phyloP scores from a whole-genome alignment of 441 rosid species.

The Mallotus repandus region DNA sequence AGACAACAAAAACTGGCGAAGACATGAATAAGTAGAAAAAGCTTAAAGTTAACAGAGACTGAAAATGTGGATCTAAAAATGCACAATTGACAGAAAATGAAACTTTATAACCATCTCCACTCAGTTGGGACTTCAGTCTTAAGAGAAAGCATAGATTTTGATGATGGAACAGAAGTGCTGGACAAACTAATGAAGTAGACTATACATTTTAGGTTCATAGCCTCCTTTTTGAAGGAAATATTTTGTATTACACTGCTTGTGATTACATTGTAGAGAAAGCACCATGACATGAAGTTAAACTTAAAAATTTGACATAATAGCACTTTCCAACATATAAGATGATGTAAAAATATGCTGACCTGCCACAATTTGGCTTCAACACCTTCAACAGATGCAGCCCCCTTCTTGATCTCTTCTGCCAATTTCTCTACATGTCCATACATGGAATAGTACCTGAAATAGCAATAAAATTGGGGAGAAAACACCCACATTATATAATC shows the following conservation, averaged over 20 bases:
- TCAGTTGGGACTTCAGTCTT: no score
- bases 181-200: not conserved
- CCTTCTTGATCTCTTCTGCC: constrained; percentile 89
- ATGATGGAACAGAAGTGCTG: not conserved
- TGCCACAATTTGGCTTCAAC: constrained; percentile 95
- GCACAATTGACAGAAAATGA: not conserved
- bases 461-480: constrained; percentile 16
- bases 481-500: not conserved
- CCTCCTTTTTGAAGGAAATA: not conserved
- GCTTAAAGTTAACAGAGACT: not conserved
- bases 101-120: not conserved
- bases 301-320: constrained; percentile 4
- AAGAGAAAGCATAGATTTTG: not conserved
- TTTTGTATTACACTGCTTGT: not conserved
- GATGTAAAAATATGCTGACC: constrained; percentile 38
- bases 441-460: constrained; percentile 87
- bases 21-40: not conserved
- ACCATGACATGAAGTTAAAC: not conserved
- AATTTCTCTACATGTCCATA: constrained; percentile 92
- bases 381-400: constrained; percentile 92
- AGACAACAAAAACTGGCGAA: not conserved
- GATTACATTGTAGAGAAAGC: not conserved
- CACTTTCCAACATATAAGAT: not conserved
- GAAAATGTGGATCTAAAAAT: not conserved
- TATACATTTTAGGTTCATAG: not conserved